These are phyloP conservation scores for Creolimax fragrantissima DNA, from an alignment of 78 protist genomes.

Conservation along the genomic window DNA sequence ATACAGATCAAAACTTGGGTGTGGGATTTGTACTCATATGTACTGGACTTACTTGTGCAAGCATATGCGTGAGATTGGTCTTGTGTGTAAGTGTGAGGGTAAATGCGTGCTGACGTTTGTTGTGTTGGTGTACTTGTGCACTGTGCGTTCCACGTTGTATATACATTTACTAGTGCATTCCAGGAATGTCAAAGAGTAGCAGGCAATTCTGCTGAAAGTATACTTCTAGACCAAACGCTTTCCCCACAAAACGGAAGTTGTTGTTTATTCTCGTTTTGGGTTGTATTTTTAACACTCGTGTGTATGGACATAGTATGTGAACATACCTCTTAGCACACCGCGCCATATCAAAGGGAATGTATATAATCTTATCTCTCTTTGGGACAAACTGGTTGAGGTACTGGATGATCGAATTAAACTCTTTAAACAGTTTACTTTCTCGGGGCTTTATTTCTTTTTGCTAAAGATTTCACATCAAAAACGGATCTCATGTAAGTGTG, in stretches of 20 bases:
- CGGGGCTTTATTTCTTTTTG: slow-evolving; percentile 78
- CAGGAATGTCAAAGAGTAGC: no score
- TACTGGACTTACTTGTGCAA: not conserved
- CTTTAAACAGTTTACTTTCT: slow-evolving; percentile 59
- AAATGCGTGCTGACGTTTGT: no score
- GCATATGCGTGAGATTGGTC: not conserved
- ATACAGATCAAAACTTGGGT: not conserved
- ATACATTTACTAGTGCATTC: no score
- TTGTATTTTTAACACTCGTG: no score
- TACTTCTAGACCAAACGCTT: no score
- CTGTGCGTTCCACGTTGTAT: no score
- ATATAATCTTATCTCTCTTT: not conserved
- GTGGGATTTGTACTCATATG: not conserved
- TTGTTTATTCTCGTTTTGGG: no score
- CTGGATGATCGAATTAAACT: slow-evolving; percentile 42
- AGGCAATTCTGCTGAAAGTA: no score
- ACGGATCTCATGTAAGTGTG: not conserved
- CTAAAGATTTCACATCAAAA: slow-evolving; percentile 3
- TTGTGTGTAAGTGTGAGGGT: not conserved
- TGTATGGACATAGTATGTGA: no score
- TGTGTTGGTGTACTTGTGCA: no score
- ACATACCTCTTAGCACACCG: slow-evolving; percentile 10
- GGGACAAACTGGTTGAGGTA: slow-evolving; percentile 44
- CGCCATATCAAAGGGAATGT: slow-evolving; percentile 61
- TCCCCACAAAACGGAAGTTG: no score